Base-by-base conservation (phyloP, 371 early-diverging fungal genomes). In the Mortierella sp. region DNA sequence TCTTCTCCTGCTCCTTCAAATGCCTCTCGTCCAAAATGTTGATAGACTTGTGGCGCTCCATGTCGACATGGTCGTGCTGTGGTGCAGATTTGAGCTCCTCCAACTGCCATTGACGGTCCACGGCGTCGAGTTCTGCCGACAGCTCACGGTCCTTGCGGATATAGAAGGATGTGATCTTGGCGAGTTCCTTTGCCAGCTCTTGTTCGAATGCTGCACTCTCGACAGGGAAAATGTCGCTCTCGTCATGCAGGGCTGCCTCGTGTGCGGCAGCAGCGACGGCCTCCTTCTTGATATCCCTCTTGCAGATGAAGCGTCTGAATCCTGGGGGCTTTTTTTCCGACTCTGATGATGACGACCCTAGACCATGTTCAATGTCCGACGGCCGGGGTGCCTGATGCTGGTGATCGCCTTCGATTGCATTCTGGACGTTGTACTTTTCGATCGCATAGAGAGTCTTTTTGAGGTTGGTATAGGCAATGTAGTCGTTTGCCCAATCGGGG, bases 121-220 rank as follows among this genome's bases (percentile, higher is more conserved):
- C 79, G 4, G 86, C 86, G 31, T 94, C 89, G 73, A 95, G 89
- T 71, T 93, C 93, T 10, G 89, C 87, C 59, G 93, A 90, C 11
- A 97, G 88, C 82, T 96, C 96, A 1, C 90, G 90, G 80, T 98
- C 97, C 82, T 96, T 97, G 71, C 92, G 92, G 11, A 88, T 80
- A 87, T 98, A 98, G 80, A 98, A 98, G 51, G 89, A 87, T 46
- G 91, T 91, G 74, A 98, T 94, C 88, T 95, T 95, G 76, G 91
- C 91, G 28, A 98, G 88, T 70, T 98, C 95, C 75, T 92, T 91
- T 83, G 97, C 95, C 8, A 96, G 87, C 3, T 74, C 79, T 0
- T 67, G 82, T 61, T 85, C 86, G 64, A 85, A 85, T 14, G 82
- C 86, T 0, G 81, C 86, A 24, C 82, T 81, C 74, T 85, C 86